These are phyloP conservation scores for Neoascochyta sp. DNA, from an alignment of 2,329 filamentous ascomycete species.

Conservation along the genomic window DNA sequence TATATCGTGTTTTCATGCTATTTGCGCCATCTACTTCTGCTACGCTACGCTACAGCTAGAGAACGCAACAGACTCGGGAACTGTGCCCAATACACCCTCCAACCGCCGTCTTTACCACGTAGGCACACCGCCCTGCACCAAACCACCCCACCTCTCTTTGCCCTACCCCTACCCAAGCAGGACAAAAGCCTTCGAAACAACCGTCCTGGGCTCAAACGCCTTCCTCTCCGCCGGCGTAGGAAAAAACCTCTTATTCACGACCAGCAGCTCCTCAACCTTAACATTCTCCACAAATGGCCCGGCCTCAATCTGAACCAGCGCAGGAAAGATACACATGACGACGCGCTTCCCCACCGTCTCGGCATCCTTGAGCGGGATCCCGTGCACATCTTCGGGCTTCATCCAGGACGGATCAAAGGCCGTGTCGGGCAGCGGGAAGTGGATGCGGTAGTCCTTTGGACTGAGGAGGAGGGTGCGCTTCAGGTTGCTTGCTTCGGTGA, in stretches of 20 bases:
- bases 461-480: constrained; percentile 10
- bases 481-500: constrained; percentile 3
- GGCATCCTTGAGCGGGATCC: not conserved
- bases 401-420: constrained; percentile 9
- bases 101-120: no score
- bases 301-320: constrained; percentile 1
- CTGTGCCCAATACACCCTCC: no score
- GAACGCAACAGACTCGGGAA: no score
- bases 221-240: constrained; percentile 5
- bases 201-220: not conserved
- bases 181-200: constrained; percentile 6
- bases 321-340: constrained; percentile 10
- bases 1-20: no score
- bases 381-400: constrained; percentile 4
- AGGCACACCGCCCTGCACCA: no score
- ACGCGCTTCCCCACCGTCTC: constrained; percentile 3
- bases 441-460: constrained; percentile 9
- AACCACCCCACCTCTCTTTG: not conserved
- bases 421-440: constrained; percentile 5
- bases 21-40: no score
- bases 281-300: not conserved
- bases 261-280: constrained; percentile 2
- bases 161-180: constrained; percentile 1
- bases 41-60: no score
- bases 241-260: constrained; percentile 10